Base-by-base conservation (phyloP, 2,329 filamentous ascomycete genomes). In the Sclerotinia trifoliorum region DNA sequence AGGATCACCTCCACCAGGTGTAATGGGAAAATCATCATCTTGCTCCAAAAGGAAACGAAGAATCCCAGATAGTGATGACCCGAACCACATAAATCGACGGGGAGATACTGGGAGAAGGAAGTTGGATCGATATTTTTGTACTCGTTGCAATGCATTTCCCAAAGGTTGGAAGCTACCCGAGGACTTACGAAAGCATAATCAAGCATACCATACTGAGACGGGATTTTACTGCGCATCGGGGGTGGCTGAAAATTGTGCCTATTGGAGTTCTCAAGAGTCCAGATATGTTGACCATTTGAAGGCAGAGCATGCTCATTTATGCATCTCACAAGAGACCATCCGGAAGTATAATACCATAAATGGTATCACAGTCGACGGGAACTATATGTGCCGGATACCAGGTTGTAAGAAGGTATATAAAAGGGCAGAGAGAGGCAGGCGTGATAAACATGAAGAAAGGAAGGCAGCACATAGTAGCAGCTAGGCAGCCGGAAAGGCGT, bases 151-250 rank as follows among this genome's bases (percentile, higher is more conserved):
- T 49, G 24, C 32, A 24, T 62, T 62, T 3, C 58, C 58, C 5
- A 46, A 62, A 62, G 58, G 58, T 24, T 62, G 58, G 58, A 62
- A 62, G 32, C 19, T 62, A 44, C 42, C 42, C 17, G 58, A 62
- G 17, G 58, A 62, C 24, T 24, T 62, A 13, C 58, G 58, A 29
- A 62, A 49, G 32, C 58, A 62, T 24, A 62, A 62, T 24, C 42
- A 62, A 44, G 58, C 39, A 21, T 19, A 49, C n/a, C 58, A 62
- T 32, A 62, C 58, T 5, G 58, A 62, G 44, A 46, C 10, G 8
- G 58, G 58, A 32, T 62, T 62, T 49, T 62, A 62, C 29, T 62
- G 58, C 11, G 58, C 58, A 15, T 62, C 58, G 13, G 58, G 44
- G 17, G 58, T 62, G 26, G 42, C 29, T 44, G 46, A 48, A 19